Base-by-base conservation (phyloP, 768 basidiomycete species). In the Stropharia rugosoannulata region DNA sequence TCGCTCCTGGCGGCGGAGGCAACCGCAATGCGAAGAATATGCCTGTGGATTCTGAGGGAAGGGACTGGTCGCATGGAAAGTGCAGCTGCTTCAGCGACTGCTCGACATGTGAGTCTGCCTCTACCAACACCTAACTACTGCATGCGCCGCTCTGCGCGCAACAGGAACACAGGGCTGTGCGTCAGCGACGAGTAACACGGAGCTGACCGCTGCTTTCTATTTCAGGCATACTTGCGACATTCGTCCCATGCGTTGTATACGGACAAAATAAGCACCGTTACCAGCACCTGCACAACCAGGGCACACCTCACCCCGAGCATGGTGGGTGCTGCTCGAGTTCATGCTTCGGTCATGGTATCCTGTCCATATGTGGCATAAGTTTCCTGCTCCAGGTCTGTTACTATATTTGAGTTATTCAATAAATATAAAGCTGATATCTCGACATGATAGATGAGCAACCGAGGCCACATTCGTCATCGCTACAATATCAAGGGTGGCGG, bases 401-500 rank as follows among this genome's bases (percentile, higher is more conserved):
- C 9, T 10, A 7, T 32, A 2, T 22, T 4, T 22, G 22, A 22
- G 22, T 22, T 1, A 22, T 22, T n/a, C n/a, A n/a, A 22, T 22
- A 22, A 22, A 22, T 22, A 22, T 4, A 4, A 22, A 22, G 22
- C 22, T 22, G 8, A 12, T 13, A 15, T 32, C 12, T 38, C 29
- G 11, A 45, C 18, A 19, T 42, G 27, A 12, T 49, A 76, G 70
- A 68, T 70, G 59, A 54, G 55, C 32, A 71, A 64, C 52, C 75
- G 81, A 49, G 68, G 70, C 5, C 63, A 65, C 27, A 62, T 77
- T 51, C 77, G 81, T 45, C 25, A 48, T 11, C 75, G 82, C 35
- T 80, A 81, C 64, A 67, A 67, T 48, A 80, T 84, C 63, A 70
- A 70, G 19, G 83, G 82, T 15, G 68, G 70, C n/a, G 60, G 66